Evolutionary conservation across 345 rosid genomes (phyloP).

Genomic region (Erodium maritimum): DNA sequence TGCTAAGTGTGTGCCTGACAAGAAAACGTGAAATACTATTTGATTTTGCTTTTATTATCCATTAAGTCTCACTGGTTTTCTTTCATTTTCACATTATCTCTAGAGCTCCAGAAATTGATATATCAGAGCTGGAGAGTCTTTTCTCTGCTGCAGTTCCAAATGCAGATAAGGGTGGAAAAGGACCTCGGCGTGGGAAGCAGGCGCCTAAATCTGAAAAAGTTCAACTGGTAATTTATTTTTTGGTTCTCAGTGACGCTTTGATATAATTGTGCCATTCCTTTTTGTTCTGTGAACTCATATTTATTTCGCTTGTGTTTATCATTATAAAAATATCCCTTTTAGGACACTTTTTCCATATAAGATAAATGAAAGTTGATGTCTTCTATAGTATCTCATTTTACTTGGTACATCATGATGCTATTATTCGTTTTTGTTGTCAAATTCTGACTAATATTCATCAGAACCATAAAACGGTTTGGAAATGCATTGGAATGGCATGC

Average conservation of each 20-base stretch:
- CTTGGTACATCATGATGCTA: background rate
- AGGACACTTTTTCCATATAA: background rate
- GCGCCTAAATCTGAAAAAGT: constrained; percentile 76
- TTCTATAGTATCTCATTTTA: background rate
- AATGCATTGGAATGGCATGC: background rate
- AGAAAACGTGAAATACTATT: constrained; percentile 7
- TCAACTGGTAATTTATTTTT: constrained; percentile 55
- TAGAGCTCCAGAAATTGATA: constrained; percentile 96
- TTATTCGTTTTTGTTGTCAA: background rate
- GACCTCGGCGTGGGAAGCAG: constrained; percentile 25
- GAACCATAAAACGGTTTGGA: background rate
- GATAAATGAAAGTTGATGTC: background rate
- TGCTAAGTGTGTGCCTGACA: constrained; percentile 47
- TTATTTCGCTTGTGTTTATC: too few relatives aligned
- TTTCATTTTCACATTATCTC: constrained; percentile 7
- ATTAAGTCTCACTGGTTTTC: constrained; percentile 1
- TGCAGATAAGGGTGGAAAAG: constrained; percentile 36
- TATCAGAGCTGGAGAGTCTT: constrained; percentile 85
- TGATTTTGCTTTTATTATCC: constrained; percentile 2
- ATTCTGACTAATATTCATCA: background rate
- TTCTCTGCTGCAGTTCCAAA: constrained; percentile 62
- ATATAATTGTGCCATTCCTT: background rate
- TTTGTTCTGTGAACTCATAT: background rate
- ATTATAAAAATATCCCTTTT: background rate
- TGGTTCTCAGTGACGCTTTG: background rate